Evolutionary conservation across 352 stramenopile genomes (phyloP), one percentile per base, ranked within the genome.

Genomic region (Pythium biforme): DNA sequence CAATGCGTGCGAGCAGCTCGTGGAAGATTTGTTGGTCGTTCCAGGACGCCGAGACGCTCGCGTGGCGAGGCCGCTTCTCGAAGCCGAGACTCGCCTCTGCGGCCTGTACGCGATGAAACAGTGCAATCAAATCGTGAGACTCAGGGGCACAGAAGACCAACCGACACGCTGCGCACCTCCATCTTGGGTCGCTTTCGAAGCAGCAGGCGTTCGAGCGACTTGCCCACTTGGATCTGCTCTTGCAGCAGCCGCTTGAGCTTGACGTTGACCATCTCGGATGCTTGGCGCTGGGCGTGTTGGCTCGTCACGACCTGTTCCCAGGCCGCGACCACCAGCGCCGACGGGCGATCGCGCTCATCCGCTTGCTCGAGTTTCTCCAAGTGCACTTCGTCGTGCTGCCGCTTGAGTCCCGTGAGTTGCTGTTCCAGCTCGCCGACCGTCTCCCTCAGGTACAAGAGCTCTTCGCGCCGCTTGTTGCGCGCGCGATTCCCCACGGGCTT

Each of bases 221-320:
- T 60, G 23, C 49, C 61, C 10, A 68, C 41, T 41, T 50, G 61
- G 34, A 68, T 68, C 40, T 68, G 50, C 0, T 68, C 61, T 39
- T 68, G 31, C 1, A 68, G 40, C n/a, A 68, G 10, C 3, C 45
- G 19, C 19, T 52, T 52, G 1, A 68, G 53, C 33, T 57, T 50
- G 33, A 37, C 54, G 20, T 68, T 68, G 15, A 62, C 53, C 20
- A 41, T 55, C 26, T 68, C 61, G 25, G 53, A 37, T 1, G 27
- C 39, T 8, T 68, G 43, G 12, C 61, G 52, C 26, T 68, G 53
- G n/a, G 51, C 53, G 10, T 52, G 26, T 53, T 68, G 61, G n/a
- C 37, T 41, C 29, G 25, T 46, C 10, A 46, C 61, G 39, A 68
- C 39, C 14, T 55, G n/a, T 31, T 58, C 51, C 61, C 61, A 68